Conservation (phyloP, 495 filamentous ascomycete genomes). For the Aspergillus affinis region DNA sequence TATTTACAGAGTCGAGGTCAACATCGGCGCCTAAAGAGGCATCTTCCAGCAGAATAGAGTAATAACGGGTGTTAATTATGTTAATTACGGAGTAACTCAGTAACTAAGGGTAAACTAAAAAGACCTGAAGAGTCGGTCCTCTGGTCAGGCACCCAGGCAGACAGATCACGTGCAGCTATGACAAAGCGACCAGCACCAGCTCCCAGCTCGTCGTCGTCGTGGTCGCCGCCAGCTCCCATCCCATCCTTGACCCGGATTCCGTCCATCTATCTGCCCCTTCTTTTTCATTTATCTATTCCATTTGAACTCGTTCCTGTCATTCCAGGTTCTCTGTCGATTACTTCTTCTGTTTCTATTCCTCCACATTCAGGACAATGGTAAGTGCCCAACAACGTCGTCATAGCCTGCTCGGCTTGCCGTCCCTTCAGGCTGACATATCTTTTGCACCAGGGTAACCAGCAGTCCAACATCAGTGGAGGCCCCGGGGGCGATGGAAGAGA, state of each 20-base stretch:
- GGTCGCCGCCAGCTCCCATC: slow-evolving; percentile 15
- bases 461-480: slow-evolving; percentile 78
- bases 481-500: slow-evolving; percentile 74
- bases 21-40: too few species aligned
- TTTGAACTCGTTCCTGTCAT: not conserved
- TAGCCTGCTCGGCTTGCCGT: slow-evolving; percentile 6
- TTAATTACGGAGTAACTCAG: too few species aligned
- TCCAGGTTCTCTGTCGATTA: not conserved
- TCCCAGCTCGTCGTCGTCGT: slow-evolving; percentile 9
- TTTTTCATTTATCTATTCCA: not conserved
- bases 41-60: too few species aligned
- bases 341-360: not conserved
- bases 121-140: too few species aligned
- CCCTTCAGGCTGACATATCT: slow-evolving; percentile 24
- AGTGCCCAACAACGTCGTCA: slow-evolving; percentile 19
- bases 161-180: slow-evolving; percentile 8
- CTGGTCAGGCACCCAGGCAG: slow-evolving; percentile 3
- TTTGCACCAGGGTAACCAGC: slow-evolving; percentile 61
- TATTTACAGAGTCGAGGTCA: too few species aligned
- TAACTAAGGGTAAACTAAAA: too few species aligned
- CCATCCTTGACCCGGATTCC: not conserved
- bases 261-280: not conserved
- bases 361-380: slow-evolving; percentile 35
- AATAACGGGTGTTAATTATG: too few species aligned
- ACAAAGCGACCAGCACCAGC: slow-evolving; percentile 17